Conservation (phyloP, 2,329 filamentous ascomycete species). For the Blumeria graminis region DNA sequence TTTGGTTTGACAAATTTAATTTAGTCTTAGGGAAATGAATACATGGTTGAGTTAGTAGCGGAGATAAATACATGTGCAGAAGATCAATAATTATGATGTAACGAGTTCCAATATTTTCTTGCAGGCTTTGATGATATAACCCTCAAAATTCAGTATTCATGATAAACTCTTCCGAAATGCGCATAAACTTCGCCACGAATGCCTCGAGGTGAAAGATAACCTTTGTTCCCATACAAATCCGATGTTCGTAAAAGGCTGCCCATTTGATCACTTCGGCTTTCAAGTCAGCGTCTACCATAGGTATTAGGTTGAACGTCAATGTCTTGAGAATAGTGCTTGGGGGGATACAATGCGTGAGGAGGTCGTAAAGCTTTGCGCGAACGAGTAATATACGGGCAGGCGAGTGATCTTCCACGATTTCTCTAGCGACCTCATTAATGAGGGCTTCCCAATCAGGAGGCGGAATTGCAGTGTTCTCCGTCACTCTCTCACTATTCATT, state of each 20-base stretch:
- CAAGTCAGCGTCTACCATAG: conserved; percentile 64
- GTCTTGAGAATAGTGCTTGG: conserved; percentile 86
- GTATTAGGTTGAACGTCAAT: conserved; percentile 77
- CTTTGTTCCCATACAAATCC: conserved; percentile 77
- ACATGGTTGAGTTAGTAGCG: too few species aligned
- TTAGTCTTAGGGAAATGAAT: too few species aligned
- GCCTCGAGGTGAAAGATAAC: conserved; percentile 96
- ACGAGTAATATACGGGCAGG: conserved; percentile 71
- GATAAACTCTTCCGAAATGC: conserved; percentile 70
- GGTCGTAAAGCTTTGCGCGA: conserved; percentile 83
- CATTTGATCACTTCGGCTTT: conserved; percentile 87
- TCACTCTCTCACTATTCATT: conserved; percentile 54
- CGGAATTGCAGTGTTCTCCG: conserved; percentile 68
- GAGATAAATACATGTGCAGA: too few species aligned
- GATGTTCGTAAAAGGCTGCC: conserved; percentile 93
- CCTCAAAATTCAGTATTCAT: conserved; percentile 57
- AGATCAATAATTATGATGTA: too few species aligned
- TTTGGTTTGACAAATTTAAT: too few species aligned
- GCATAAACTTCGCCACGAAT: conserved; percentile 97
- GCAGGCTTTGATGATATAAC: not conserved
- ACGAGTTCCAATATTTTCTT: too few species aligned
- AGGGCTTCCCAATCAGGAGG: conserved; percentile 94
- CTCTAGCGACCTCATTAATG: conserved; percentile 68
- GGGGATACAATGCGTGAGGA: conserved; percentile 92
- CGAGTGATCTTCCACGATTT: conserved; percentile 85